Evolutionary conservation across 1,139 yeast genomes (phyloP).

Genomic region (Taphrina wiesneri): DNA sequence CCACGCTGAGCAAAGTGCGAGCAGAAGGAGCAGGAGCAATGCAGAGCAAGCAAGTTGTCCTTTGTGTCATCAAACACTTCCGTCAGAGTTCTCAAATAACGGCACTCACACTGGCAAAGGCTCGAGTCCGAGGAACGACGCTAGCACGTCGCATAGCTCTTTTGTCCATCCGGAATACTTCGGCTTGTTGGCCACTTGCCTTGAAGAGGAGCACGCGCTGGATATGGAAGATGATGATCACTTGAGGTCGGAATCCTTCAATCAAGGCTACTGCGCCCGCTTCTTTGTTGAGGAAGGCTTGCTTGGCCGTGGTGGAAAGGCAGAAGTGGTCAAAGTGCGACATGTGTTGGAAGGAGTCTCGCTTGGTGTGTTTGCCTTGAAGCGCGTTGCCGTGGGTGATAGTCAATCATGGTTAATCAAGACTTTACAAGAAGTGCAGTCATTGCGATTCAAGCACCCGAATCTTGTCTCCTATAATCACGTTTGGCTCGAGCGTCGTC

Average conservation of each 20-base stretch:
- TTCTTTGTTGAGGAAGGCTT: conserved; percentile 59
- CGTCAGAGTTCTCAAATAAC: not conserved
- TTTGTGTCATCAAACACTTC: conserved; percentile 17
- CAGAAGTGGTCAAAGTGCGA: conserved; percentile 78
- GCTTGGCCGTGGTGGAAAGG: conserved; percentile 81
- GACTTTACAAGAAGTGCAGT: conserved; percentile 74
- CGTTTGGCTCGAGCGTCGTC: conserved; percentile 84
- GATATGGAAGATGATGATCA: conserved; percentile 23
- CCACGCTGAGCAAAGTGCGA: conserved; percentile 1
- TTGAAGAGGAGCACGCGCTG: conserved; percentile 16
- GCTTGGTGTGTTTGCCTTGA: conserved; percentile 78
- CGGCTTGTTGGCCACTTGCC: conserved; percentile 20
- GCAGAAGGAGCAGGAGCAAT: not conserved
- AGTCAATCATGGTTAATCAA: conserved; percentile 65
- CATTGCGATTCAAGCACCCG: conserved; percentile 56
- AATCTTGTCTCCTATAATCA: conserved; percentile 83
- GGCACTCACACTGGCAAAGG: not conserved
- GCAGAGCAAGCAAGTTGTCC: conserved; percentile 11
- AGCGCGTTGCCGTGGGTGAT: conserved; percentile 80
- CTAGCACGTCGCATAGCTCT: not conserved
- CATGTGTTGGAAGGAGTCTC: conserved; percentile 71
- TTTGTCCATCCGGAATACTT: conserved; percentile 32
- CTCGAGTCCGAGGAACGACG: not conserved
- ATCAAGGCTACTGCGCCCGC: conserved; percentile 67
- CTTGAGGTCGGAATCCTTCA: conserved; percentile 41